Evolutionary conservation across 345 rosid genomes (phyloP).

Genomic region (Citrus sp.): DNA sequence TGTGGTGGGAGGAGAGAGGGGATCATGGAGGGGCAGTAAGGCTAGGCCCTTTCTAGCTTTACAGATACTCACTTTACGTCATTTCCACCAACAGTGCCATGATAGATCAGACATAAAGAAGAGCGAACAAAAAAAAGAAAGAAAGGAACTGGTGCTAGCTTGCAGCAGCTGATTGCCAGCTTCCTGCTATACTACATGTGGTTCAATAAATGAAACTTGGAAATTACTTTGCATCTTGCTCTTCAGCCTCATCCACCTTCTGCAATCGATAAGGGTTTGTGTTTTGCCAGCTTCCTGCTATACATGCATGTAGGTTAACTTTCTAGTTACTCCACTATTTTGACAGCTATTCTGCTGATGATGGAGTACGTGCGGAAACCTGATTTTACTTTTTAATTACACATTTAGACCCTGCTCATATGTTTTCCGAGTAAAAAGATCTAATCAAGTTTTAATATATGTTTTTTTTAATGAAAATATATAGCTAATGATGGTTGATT

Average conservation of each 20-base stretch:
- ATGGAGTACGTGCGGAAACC: not conserved
- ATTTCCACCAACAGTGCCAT: conserved; percentile 30
- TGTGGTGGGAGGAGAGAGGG: not conserved
- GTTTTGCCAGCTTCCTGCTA: too few relatives aligned
- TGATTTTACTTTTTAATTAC: not conserved
- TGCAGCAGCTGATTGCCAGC: not conserved
- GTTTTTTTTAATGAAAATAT: too few relatives aligned
- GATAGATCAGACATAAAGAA: conserved; percentile 12
- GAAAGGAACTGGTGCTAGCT: not conserved
- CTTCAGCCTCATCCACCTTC: not conserved
- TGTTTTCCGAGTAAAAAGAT: too few relatives aligned
- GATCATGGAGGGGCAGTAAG: not conserved
- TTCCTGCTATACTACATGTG: not conserved
- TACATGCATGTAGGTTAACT: not conserved
- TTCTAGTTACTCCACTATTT: not conserved
- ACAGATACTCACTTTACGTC: conserved; percentile 30
- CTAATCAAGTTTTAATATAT: too few relatives aligned
- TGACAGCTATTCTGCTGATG: not conserved
- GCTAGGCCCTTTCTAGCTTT: conserved; percentile 2
- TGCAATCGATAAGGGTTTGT: not conserved
- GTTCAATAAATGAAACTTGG: not conserved
- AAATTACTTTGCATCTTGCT: not conserved
- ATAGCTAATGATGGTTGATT: not conserved
- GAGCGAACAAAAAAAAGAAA: not conserved
- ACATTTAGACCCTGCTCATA: not conserved